phyloP scores from a whole-genome alignment of 768 basidiomycete genomes.

The Mycena albidolilacea region DNA sequence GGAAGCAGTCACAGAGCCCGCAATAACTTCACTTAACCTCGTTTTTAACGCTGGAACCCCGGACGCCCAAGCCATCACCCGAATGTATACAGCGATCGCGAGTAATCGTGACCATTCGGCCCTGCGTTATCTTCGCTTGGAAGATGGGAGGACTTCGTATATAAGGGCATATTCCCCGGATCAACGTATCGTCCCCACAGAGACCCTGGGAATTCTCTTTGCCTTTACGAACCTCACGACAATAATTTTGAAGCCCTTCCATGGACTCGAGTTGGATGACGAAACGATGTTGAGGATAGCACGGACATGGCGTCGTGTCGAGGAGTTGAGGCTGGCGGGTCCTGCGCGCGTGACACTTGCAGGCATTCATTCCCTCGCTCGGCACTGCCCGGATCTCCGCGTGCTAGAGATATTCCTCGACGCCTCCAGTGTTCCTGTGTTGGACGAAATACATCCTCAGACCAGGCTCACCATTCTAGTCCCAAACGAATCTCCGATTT shows the following conservation, averaged over 20 bases:
- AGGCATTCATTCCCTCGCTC: not conserved
- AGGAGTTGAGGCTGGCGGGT: not conserved
- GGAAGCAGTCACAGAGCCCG: not conserved
- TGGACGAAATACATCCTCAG: not conserved
- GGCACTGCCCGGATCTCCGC: not conserved
- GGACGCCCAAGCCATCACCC: not conserved
- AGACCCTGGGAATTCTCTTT: not conserved
- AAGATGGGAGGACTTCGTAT: not conserved
- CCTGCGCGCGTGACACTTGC: not conserved
- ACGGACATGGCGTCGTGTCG: not conserved
- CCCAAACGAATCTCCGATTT: not conserved
- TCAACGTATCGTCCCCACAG: not conserved
- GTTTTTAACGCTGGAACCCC: not conserved
- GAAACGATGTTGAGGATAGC: not conserved
- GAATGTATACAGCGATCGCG: not conserved
- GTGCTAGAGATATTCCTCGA: not conserved
- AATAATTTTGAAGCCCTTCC: conserved; percentile 1
- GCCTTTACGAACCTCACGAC: conserved; percentile 5
- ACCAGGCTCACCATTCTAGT: not conserved
- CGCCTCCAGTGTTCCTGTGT: not conserved
- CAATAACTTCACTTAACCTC: not conserved
- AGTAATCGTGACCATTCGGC: not conserved
- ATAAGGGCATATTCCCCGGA: too few species aligned
- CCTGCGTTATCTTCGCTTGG: not conserved
- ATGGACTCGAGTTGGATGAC: conserved; percentile 9